A percentile compares a stretch with the other conserved stretches of the same genome.
phyloP scores from a whole-genome alignment of 148 eudicot species.

The Cornus controversa region DNA sequence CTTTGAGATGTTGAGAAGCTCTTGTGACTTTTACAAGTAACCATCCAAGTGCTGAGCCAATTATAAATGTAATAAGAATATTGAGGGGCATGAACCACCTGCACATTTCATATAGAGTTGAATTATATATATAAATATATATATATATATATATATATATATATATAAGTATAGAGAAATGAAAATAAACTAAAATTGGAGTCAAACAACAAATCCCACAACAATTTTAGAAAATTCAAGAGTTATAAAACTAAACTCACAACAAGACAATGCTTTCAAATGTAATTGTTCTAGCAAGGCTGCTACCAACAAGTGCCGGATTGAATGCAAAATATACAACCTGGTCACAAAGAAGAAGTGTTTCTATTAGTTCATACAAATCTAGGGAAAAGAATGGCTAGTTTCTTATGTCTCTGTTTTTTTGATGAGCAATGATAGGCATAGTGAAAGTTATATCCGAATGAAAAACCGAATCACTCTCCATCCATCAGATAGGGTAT shows the following conservation, averaged over 20 bases:
- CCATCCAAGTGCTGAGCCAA: conserved; percentile 51
- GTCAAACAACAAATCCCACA: not conserved
- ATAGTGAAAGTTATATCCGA: too few species aligned
- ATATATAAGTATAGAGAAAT: not conserved
- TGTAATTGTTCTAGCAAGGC: conserved; percentile 42
- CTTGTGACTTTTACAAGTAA: conserved; percentile 31
- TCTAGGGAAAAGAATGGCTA: not conserved
- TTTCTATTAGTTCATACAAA: not conserved
- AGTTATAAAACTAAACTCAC: conserved; percentile 20
- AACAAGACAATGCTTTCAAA: conserved; percentile 25
- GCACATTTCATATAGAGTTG: not conserved
- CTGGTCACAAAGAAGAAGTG: conserved; percentile 10
- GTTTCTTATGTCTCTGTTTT: not conserved
- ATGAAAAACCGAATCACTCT: too few species aligned
- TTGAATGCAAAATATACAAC: conserved; percentile 46
- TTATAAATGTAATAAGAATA: conserved; percentile 34
- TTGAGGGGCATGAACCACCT: conserved; percentile 63
- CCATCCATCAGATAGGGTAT: too few species aligned
- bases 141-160: too few species aligned
- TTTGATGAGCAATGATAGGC: too few species aligned
- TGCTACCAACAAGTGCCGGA: conserved; percentile 45
- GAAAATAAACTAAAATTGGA: not conserved
- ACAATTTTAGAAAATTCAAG: not conserved
- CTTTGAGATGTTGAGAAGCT: conserved; percentile 43
- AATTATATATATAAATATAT: too few species aligned